Base-by-base conservation (phyloP, 2,329 filamentous ascomycete genomes). In the Zopfia rhizophila region DNA sequence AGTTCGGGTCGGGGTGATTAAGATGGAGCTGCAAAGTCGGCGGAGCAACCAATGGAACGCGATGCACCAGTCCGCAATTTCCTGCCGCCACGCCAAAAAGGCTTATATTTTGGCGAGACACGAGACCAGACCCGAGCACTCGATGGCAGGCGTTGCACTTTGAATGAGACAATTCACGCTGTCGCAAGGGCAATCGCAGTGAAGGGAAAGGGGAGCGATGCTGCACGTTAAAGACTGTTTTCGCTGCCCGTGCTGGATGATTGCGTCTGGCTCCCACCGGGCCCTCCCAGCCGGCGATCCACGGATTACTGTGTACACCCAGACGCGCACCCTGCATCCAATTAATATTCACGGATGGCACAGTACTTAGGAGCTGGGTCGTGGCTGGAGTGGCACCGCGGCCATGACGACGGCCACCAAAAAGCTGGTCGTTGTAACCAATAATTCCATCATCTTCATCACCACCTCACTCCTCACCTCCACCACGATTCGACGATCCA, bases 371-470 rank as follows among this genome's bases (percentile, higher is more conserved):
- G 45, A 33, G 55, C 47, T 41, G 55, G 49, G 48, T 53, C 58
- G 60, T 65, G 60, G 65, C 61, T 63, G 59, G 63, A 43, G 63
- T 62, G 39, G 43, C 56, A 65, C 58, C 50, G 55, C 17, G 40
- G 24, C 51, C 50, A 50, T 52, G 45, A 53, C 23, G 46, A 50
- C 43, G 32, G 42, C 28, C 24, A n/a, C n/a, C n/a, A n/a, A n/a
- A n/a, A n/a, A n/a, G n/a, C n/a, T n/a, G n/a, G n/a, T n/a, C n/a
- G n/a, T n/a, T 40, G 43, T 16, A 14, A 48, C 31, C 24, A 23
- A n/a, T n/a, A n/a, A n/a, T n/a, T n/a, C n/a, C n/a, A n/a, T n/a
- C n/a, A 21, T 13, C 40, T 43, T 40, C 51, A 42, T 46, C 38
- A 33, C 48, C 7, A 28, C 33, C 16, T 45, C 22, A 30, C 31